A percentile compares a stretch with the other conserved stretches of the same genome.
These are phyloP conservation scores for Skeletonema marinoi DNA, from an alignment of 108 stramenopile species.

Conservation along the genomic window DNA sequence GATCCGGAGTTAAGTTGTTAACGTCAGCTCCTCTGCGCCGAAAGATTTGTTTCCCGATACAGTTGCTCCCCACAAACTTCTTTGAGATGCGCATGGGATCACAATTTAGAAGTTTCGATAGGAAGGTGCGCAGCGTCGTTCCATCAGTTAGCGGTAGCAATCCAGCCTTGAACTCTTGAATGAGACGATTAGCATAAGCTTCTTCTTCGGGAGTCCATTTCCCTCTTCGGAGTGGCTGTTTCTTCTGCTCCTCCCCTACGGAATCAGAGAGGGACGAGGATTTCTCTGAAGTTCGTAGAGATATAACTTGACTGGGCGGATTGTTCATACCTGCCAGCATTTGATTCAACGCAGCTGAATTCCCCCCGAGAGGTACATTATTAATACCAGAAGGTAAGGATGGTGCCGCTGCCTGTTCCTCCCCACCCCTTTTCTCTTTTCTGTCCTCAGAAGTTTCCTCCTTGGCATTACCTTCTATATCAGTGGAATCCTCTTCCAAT, in stretches of 20 bases:
- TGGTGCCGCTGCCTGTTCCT: not conserved
- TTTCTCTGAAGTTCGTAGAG: conserved; percentile 3
- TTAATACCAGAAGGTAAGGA: not conserved
- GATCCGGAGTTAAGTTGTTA: conserved; percentile 86
- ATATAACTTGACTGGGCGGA: conserved; percentile 7
- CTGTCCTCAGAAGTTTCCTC: not conserved
- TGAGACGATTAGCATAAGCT: conserved; percentile 91
- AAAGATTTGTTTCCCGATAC: conserved; percentile 97
- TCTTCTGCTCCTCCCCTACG: not conserved
- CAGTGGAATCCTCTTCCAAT: not conserved
- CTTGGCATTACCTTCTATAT: not conserved
- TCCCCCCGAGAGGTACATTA: not conserved
- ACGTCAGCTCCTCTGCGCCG: conserved; percentile 86
- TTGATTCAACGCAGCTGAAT: conserved; percentile 1
- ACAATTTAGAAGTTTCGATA: conserved; percentile 94
- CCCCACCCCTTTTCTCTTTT: not conserved
- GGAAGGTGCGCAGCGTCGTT: conserved; percentile 93
- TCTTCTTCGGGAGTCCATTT: conserved; percentile 98
- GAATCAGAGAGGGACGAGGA: not conserved
- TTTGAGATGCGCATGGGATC: conserved; percentile 99
- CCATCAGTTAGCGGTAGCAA: conserved; percentile 92
- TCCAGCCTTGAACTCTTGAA: conserved; percentile 94
- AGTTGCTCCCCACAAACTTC: conserved; percentile 96
- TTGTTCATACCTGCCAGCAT: conserved; percentile 13
- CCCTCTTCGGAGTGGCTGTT: conserved; percentile 62